These are phyloP conservation scores for Trypanosoma melophagium DNA, from an alignment of 208 protist species.

Conservation along the genomic window DNA sequence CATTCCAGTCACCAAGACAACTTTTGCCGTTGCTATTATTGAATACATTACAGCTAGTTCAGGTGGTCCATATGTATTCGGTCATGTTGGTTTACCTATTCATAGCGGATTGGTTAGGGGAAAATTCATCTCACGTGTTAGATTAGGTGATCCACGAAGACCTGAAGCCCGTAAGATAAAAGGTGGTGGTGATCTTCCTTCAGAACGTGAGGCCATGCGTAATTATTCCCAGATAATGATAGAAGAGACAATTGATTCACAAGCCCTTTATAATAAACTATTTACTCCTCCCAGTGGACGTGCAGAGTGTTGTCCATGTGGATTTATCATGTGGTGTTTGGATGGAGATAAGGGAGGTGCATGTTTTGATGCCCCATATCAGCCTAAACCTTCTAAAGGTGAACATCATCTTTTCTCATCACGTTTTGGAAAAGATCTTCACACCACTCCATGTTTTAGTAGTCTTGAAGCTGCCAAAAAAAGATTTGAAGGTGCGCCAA, in stretches of 20 bases:
- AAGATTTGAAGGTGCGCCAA: constrained; percentile 34
- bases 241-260: constrained; percentile 57
- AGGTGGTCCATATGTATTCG: constrained; percentile 40
- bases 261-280: constrained; percentile 56
- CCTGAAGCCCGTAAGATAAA: constrained; percentile 45
- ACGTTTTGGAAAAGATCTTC: constrained; percentile 18
- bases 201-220: constrained; percentile 31
- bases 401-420: constrained; percentile 44
- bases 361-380: constrained; percentile 51
- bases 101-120: constrained; percentile 37
- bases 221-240: constrained; percentile 51
- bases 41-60: constrained; percentile 54
- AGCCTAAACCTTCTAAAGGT: constrained; percentile 49
- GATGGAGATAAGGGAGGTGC: constrained; percentile 33
- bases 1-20: constrained; percentile 20
- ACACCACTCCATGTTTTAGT: constrained; percentile 20
- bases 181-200: neutral
- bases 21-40: constrained; percentile 56
- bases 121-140: constrained; percentile 67
- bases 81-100: constrained; percentile 65
- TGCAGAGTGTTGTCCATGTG: constrained; percentile 45
- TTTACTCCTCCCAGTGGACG: constrained; percentile 34
- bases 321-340: constrained; percentile 61
- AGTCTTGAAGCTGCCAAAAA: constrained; percentile 28
- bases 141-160: constrained; percentile 67